These are phyloP conservation scores for Tremellales sp. DNA, from an alignment of 1,284 basidiomycete genomes.

Conservation along the genomic window DNA sequence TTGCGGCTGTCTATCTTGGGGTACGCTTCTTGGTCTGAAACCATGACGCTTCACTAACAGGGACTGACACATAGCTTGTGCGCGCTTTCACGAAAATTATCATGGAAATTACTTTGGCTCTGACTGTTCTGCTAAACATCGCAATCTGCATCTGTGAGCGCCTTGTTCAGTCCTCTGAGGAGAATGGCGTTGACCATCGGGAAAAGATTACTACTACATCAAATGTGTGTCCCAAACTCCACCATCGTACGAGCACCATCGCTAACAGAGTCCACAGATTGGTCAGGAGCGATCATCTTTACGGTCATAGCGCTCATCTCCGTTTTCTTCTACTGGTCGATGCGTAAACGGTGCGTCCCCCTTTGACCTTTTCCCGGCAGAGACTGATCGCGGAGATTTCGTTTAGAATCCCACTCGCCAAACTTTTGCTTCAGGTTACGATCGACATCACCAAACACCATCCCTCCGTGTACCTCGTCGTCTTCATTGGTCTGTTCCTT, in stretches of 20 bases:
- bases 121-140: constrained; percentile 69
- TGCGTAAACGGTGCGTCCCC: constrained; percentile 40
- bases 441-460: constrained; percentile 82
- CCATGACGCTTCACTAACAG: neutral
- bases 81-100: constrained; percentile 72
- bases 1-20: constrained; percentile 45
- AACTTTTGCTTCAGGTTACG: constrained; percentile 67
- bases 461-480: constrained; percentile 73
- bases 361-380: neutral
- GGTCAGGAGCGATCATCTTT: constrained; percentile 61
- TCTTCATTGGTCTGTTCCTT: constrained; percentile 63
- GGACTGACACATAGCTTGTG: constrained; percentile 50
- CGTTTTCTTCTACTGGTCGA: constrained; percentile 61
- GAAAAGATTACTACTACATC: constrained; percentile 66
- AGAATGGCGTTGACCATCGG: no score
- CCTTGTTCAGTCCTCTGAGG: neutral
- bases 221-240: constrained; percentile 48
- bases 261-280: constrained; percentile 25
- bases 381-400: constrained; percentile 63
- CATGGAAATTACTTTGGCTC: constrained; percentile 72
- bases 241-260: neutral
- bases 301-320: constrained; percentile 71
- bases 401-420: constrained; percentile 68
- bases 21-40: constrained; percentile 17
- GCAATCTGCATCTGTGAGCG: constrained; percentile 48